Percentiles rank a stretch among this genome's conserved stretches.
These are phyloP conservation scores for Calendula officinalis DNA, from an alignment of 129 eudicot genomes.

Conservation along the genomic window DNA sequence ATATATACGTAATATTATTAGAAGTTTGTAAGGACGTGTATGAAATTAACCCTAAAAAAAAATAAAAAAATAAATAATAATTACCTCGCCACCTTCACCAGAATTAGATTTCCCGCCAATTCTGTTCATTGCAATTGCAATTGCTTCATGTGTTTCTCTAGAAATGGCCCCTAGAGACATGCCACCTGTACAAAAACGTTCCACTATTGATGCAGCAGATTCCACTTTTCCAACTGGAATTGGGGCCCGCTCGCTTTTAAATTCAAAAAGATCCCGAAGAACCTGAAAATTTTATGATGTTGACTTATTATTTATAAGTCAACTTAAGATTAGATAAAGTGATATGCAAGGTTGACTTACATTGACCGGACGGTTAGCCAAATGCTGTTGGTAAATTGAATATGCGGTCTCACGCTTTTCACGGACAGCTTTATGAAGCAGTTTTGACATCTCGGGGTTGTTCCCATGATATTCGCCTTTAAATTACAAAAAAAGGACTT, in stretches of 20 bases:
- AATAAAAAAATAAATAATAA: background rate
- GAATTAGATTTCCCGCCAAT: conserved; percentile 96
- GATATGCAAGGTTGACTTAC: conserved; percentile 90
- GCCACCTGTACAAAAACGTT: conserved; percentile 98
- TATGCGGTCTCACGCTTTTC: conserved; percentile 92
- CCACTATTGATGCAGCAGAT: conserved; percentile 83
- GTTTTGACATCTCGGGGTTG: conserved; percentile 98
- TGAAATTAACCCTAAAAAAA: too few species aligned
- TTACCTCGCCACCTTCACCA: conserved; percentile 99
- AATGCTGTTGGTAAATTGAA: conserved; percentile 92
- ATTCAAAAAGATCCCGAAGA: conserved; percentile 94
- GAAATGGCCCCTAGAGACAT: conserved; percentile 99
- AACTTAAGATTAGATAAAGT: conserved; percentile 49
- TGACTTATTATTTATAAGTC: too few species aligned
- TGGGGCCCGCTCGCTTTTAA: conserved; percentile 85
- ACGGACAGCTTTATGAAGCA: conserved; percentile 89
- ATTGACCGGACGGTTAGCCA: conserved; percentile 93
- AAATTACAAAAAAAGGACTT: conserved; percentile 16
- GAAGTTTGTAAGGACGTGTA: too few species aligned
- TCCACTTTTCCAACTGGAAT: conserved; percentile 97
- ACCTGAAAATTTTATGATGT: conserved; percentile 42
- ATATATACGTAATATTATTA: too few species aligned
- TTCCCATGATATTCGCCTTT: conserved; percentile 87
- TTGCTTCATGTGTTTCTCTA: conserved; percentile 98
- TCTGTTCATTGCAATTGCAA: conserved; percentile 99